A percentile compares a stretch with the other conserved stretches of the same genome.
Evolutionary conservation across 2,329 filamentous ascomycete genomes (phyloP).

Genomic region (Cercospora sp.): DNA sequence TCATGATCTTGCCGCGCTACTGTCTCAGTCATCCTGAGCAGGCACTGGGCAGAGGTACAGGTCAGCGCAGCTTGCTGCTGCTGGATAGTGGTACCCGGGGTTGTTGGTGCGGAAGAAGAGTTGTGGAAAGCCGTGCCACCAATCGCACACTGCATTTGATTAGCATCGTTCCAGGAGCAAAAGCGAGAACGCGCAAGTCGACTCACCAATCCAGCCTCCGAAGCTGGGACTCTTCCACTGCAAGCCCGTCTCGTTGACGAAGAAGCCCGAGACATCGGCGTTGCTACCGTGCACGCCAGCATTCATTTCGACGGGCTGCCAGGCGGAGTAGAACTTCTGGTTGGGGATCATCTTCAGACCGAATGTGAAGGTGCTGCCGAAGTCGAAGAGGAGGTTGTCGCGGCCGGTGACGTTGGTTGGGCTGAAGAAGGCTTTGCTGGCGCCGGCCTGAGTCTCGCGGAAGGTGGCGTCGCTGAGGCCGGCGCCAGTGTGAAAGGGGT

Average conservation of each 20-base stretch:
- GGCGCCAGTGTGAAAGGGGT: slow-evolving; percentile 34
- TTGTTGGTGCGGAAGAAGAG: slow-evolving; percentile 36
- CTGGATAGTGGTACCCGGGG: slow-evolving; percentile 15
- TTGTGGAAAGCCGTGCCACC: slow-evolving; percentile 39
- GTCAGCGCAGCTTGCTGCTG: slow-evolving; percentile 37
- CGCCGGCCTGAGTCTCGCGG: slow-evolving; percentile 17
- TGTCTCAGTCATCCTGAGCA: not conserved
- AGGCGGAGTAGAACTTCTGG: slow-evolving; percentile 34
- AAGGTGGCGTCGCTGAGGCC: slow-evolving; percentile 36
- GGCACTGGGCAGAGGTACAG: slow-evolving; percentile 30
- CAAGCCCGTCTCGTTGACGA: slow-evolving; percentile 38
- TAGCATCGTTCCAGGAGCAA: not conserved
- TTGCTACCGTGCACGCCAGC: slow-evolving; percentile 26
- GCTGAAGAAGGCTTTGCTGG: slow-evolving; percentile 32
- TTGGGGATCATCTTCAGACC: slow-evolving; percentile 24
- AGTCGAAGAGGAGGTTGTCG: slow-evolving; percentile 36
- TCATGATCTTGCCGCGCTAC: not conserved
- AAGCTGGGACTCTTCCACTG: slow-evolving; percentile 35
- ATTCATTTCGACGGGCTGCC: slow-evolving; percentile 38
- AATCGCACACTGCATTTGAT: slow-evolving; percentile 32
- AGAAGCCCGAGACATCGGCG: slow-evolving; percentile 25
- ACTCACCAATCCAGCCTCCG: slow-evolving; percentile 35
- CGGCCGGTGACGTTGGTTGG: slow-evolving; percentile 29
- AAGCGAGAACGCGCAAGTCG: not conserved
- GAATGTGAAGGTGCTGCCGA: slow-evolving; percentile 35